Percentiles rank a stretch among this genome's conserved stretches.
phyloP scores from a whole-genome alignment of 192 early-diverging fungal genomes.

The Coemansia sp. region DNA sequence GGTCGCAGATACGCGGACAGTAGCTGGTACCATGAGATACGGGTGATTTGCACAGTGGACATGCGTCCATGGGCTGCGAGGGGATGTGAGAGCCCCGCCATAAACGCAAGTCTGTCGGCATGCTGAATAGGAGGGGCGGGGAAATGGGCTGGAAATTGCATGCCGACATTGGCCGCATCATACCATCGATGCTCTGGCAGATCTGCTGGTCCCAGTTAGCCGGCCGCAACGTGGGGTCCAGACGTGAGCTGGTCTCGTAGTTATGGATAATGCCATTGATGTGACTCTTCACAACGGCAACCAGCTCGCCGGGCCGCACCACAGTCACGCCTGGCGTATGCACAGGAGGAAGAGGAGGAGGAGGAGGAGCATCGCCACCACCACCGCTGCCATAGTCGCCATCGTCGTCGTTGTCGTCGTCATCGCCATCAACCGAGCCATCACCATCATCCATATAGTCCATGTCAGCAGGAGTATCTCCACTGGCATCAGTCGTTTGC shows the following conservation, averaged over 20 bases:
- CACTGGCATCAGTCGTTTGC: neutral
- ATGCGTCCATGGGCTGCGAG: conserved; percentile 4
- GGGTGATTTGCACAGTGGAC: neutral
- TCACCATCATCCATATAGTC: conserved; percentile 5
- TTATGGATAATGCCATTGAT: neutral
- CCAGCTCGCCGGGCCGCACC: neutral
- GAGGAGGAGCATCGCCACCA: neutral
- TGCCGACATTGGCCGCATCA: neutral
- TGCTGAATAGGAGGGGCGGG: conserved; percentile 26
- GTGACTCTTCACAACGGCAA: conserved; percentile 1
- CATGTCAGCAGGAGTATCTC: too few relatives aligned
- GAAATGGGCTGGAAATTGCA: neutral
- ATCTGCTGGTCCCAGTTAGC: neutral
- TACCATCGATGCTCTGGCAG: neutral
- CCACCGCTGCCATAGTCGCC: too few relatives aligned
- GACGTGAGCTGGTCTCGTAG: neutral
- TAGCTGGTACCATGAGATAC: conserved; percentile 1
- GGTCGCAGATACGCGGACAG: conserved; percentile 24
- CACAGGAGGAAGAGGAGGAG: too few relatives aligned
- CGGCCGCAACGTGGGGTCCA: neutral
- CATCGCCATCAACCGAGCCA: conserved; percentile 13
- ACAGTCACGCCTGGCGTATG: neutral
- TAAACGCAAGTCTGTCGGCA: conserved; percentile 27
- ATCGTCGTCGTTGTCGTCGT: too few relatives aligned
- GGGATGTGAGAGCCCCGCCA: conserved; percentile 6